Conservation (phyloP, 2,329 filamentous ascomycete species). For the Cercospora sesami region DNA sequence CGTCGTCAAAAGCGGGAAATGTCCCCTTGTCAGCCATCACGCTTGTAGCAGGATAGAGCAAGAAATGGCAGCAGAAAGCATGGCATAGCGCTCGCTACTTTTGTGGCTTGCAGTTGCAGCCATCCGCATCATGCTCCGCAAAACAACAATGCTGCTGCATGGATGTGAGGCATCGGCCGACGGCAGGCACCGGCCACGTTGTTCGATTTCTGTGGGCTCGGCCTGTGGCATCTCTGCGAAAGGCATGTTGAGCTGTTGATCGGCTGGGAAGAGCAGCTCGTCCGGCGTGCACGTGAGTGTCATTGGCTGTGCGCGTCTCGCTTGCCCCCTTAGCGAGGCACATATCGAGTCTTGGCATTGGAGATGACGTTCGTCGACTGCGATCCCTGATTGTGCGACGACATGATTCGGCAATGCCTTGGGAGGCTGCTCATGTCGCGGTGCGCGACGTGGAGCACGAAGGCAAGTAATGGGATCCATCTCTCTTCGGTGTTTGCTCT, state of each 20-base stretch:
- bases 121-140: not conserved
- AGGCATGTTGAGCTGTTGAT: not conserved
- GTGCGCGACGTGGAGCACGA: not conserved
- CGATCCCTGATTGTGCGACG: not conserved
- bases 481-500: not conserved
- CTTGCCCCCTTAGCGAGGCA: not conserved
- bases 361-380: not conserved
- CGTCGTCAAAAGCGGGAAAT: too few relatives aligned
- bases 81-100: not conserved
- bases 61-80: not conserved
- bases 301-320: too few relatives aligned
- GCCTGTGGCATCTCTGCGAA: not conserved
- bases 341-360: not conserved
- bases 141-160: not conserved
- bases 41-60: not conserved
- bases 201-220: not conserved
- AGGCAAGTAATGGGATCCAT: not conserved
- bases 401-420: not conserved
- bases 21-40: too few relatives aligned
- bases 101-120: not conserved
- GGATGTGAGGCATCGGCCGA: not conserved
- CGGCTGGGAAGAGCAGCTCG: not conserved
- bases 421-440: not conserved
- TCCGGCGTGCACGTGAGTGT: not conserved
- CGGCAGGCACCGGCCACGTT: not conserved